Conservation (phyloP, 1,284 basidiomycete species). For the Filobasidium uniguttulatum region DNA sequence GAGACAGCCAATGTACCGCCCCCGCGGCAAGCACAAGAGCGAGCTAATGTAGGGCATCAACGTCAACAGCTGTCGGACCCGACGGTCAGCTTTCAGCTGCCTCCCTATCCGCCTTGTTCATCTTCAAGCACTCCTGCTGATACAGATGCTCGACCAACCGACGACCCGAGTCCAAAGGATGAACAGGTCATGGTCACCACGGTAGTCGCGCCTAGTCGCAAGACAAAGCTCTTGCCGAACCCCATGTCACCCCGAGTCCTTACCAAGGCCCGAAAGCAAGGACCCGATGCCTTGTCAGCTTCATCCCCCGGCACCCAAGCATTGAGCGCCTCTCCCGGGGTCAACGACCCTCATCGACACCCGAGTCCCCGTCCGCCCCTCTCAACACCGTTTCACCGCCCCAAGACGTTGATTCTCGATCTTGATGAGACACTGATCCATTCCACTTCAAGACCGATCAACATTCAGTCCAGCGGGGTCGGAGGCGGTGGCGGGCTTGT, state of each 20-base stretch:
- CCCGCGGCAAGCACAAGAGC: neutral
- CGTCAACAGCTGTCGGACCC: neutral
- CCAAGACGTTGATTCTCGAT: constrained; percentile 88
- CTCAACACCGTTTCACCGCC: constrained; percentile 60
- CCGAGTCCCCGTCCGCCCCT: constrained; percentile 30
- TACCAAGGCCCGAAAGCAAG: too few species aligned
- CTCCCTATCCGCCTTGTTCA: constrained; percentile 9
- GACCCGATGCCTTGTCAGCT: too few species aligned
- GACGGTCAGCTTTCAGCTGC: neutral
- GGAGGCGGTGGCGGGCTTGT: constrained; percentile 44
- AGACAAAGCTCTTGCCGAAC: too few species aligned
- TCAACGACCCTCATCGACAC: constrained; percentile 6
- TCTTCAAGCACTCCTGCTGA: constrained; percentile 21
- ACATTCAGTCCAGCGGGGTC: constrained; percentile 38
- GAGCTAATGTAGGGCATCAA: neutral
- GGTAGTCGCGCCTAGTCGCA: too few species aligned
- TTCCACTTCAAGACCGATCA: constrained; percentile 68
- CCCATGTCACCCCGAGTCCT: too few species aligned
- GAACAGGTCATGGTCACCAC: too few species aligned
- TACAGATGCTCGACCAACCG: constrained; percentile 19
- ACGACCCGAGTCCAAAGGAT: neutral
- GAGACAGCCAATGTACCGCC: constrained; percentile 10
- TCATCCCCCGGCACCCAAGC: too few species aligned
- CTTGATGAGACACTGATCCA: constrained; percentile 97
- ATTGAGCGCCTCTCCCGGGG: neutral